Evolutionary conservation across 176 grass and related monocot genomes (phyloP), one percentile per base, ranked within the genome.

Genomic region (Aegilops speltoides): DNA sequence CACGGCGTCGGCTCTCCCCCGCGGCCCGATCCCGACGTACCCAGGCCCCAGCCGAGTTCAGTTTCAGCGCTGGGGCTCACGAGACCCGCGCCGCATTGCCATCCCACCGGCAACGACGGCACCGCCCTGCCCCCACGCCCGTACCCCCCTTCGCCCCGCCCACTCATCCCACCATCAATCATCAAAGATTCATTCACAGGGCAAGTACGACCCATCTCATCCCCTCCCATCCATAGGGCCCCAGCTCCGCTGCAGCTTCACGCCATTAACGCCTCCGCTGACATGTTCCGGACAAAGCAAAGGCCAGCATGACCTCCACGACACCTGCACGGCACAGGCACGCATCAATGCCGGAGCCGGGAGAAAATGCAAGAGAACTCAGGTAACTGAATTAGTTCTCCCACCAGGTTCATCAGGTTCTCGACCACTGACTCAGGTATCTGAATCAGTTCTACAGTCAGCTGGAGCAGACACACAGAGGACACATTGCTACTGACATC

Each of bases 301-400:
- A 23, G 9, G 4, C 25, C 24, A n/a, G 75, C 67, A 50, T 34
- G 66, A 68, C 75, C 74, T 45, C 65, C 13, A n/a, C 82, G 86
- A 91, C 90, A 88, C 8, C 37, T 7, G 64, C 78, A 85, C 86
- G 79, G 5, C 37, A 64, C 86, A 26, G 9, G n/a, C 89, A 85
- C 82, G 76, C 84, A 43, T 48, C 76, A 1, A 69, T 79, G 45
- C 16, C n/a, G 8, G 62, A 14, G 3, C 15, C 10, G n/a, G 2
- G 25, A 7, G 3, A 23, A 23, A 16, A 68, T 1, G n/a, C 22
- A 28, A 17, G 1, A 6, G 36, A 36, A 61, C 10, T 2, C 16
- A 70, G 76, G 6, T 3, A 23, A 4, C 1, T 12, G n/a, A 1
- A 17, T 41, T 24, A 3, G 34, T 34, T 72, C 8, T 7, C 26